phyloP scores from a whole-genome alignment of 208 protist genomes.

The Acanthamoeba castellanii region DNA sequence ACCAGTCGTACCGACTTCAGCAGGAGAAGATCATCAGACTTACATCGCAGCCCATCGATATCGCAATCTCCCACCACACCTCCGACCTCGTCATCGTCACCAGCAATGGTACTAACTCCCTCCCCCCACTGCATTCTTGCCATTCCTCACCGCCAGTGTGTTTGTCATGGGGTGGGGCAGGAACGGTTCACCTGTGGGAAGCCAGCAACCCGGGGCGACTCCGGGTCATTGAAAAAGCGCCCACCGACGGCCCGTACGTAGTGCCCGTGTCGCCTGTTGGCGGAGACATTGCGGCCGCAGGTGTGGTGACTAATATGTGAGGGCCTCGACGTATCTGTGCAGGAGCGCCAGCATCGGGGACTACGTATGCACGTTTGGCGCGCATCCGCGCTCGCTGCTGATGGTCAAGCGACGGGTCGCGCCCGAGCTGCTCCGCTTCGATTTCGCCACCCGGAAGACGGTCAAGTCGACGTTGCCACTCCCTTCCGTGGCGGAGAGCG shows the following conservation, averaged over 20 bases:
- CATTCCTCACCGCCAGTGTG: neutral
- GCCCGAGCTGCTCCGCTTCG: neutral
- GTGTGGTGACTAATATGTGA: too few species aligned
- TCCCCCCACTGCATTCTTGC: neutral
- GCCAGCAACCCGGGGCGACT: neutral
- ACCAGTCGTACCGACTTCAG: neutral
- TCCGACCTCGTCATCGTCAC: neutral
- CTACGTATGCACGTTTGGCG: neutral
- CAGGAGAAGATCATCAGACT: neutral
- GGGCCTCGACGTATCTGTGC: too few species aligned
- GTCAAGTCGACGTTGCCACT: neutral
- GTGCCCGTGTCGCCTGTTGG: too few species aligned
- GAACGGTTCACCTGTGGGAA: conserved; percentile 15
- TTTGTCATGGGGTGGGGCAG: neutral
- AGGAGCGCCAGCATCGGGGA: neutral
- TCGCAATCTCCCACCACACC: neutral
- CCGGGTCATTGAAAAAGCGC: neutral
- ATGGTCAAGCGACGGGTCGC: neutral
- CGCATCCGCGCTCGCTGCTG: conserved; percentile 34
- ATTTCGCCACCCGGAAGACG: neutral
- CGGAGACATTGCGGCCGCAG: too few species aligned
- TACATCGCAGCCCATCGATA: neutral
- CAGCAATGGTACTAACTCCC: neutral
- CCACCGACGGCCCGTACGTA: neutral
- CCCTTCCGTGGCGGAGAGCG: neutral